Percentiles rank a stretch among this genome's conserved stretches.
Conservation (phyloP, 1,284 basidiomycete genomes). For the Puccinia hordei region DNA sequence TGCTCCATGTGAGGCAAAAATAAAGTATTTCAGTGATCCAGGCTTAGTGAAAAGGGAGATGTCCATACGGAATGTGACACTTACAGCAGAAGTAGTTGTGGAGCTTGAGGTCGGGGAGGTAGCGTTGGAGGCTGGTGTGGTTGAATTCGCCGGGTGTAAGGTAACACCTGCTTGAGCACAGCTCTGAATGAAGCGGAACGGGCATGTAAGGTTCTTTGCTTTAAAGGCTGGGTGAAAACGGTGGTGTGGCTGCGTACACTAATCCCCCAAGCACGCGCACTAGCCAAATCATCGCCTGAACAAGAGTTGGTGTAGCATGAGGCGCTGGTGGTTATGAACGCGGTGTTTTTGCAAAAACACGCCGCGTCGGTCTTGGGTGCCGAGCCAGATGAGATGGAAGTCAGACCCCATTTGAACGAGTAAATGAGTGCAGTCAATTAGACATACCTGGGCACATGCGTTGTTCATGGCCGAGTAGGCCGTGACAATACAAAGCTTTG, state of each 20-base stretch:
- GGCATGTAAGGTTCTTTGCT: background rate
- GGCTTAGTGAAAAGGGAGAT: background rate
- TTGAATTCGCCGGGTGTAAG: background rate
- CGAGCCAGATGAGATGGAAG: background rate
- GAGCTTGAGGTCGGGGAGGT: background rate
- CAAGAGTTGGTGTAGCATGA: conserved; percentile 17
- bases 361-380: conserved; percentile 8
- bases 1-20: background rate
- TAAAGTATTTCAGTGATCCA: background rate
- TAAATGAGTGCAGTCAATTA: background rate
- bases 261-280: conserved; percentile 19
- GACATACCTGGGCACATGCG: conserved; percentile 32
- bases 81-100: background rate
- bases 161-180: conserved; percentile 15
- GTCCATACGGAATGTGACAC: no score
- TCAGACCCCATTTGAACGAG: background rate
- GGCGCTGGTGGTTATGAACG: background rate
- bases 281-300: background rate
- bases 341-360: conserved; percentile 22
- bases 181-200: background rate
- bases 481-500: conserved; percentile 22
- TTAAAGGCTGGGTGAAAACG: background rate
- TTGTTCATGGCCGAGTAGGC: conserved; percentile 7
- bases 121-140: background rate
- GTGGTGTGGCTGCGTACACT: background rate